phyloP scores from a whole-genome alignment of 768 basidiomycete species.

The Gyrodon lividus region DNA sequence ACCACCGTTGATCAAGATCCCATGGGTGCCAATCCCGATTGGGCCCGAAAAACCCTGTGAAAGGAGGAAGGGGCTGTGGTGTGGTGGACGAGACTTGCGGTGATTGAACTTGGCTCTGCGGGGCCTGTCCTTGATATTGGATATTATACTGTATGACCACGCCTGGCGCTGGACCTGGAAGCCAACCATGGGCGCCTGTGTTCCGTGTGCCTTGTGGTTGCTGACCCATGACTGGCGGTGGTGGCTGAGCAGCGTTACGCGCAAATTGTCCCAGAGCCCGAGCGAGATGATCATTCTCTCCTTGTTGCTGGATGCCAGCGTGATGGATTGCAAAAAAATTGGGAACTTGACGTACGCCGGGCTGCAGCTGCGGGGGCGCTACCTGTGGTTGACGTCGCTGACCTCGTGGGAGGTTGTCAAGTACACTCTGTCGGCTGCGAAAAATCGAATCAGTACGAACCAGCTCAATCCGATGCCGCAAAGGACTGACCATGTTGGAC shows the following conservation, averaged over 20 bases:
- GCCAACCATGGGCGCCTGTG: slow-evolving; percentile 36
- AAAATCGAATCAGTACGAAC: slow-evolving; percentile 9
- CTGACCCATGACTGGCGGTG: slow-evolving; percentile 32
- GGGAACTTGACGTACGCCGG: slow-evolving; percentile 32
- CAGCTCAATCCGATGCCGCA: neutral
- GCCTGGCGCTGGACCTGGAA: slow-evolving; percentile 38
- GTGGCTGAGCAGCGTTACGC: slow-evolving; percentile 49
- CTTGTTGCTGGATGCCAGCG: slow-evolving; percentile 34
- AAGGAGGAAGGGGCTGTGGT: slow-evolving; percentile 49
- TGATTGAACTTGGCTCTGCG: slow-evolving; percentile 31
- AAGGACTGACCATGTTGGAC: slow-evolving; percentile 86
- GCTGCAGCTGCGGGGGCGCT: slow-evolving; percentile 27
- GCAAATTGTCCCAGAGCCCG: slow-evolving; percentile 51
- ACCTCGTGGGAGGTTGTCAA: slow-evolving; percentile 47
- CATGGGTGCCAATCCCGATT: slow-evolving; percentile 66
- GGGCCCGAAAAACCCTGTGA: slow-evolving; percentile 63
- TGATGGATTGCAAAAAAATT: slow-evolving; percentile 29
- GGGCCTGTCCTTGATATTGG: slow-evolving; percentile 49
- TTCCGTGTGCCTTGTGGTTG: slow-evolving; percentile 32
- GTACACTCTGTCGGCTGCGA: slow-evolving; percentile 70
- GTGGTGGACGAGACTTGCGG: slow-evolving; percentile 22
- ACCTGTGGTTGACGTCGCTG: slow-evolving; percentile 32
- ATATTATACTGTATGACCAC: slow-evolving; percentile 66
- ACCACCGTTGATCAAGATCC: slow-evolving; percentile 42
- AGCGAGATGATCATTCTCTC: slow-evolving; percentile 36